Conservation (phyloP, 2,329 filamentous ascomycete species). For the Aspergillus sp. region DNA sequence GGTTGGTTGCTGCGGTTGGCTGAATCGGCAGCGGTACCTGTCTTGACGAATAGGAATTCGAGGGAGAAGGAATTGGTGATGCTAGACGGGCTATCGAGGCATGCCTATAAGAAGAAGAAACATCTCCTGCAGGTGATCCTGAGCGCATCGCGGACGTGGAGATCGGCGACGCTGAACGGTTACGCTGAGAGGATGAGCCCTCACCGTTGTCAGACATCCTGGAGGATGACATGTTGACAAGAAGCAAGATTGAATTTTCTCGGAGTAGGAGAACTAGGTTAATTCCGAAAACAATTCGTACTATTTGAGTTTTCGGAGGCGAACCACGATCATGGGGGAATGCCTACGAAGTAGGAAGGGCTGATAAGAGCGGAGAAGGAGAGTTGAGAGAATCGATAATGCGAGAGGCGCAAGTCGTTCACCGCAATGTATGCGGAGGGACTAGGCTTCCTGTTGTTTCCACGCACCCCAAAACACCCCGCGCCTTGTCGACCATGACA, state of each 20-base stretch:
- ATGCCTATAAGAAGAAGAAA: constrained; percentile 49
- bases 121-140: constrained; percentile 44
- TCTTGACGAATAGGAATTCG: constrained; percentile 37
- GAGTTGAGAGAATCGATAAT: background rate
- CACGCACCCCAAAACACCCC: constrained; percentile 1
- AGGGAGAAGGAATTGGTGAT: constrained; percentile 56
- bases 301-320: constrained; percentile 9
- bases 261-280: background rate
- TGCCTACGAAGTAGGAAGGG: background rate
- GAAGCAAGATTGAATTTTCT: constrained; percentile 1
- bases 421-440: constrained; percentile 1
- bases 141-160: constrained; percentile 35
- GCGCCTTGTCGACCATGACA: background rate
- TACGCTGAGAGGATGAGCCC: constrained; percentile 36
- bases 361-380: background rate
- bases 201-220: constrained; percentile 42
- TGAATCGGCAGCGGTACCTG: constrained; percentile 46
- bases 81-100: constrained; percentile 58
- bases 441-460: constrained; percentile 1
- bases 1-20: constrained; percentile 55
- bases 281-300: constrained; percentile 5
- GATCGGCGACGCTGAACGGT: constrained; percentile 36
- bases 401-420: background rate
- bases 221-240: constrained; percentile 20
- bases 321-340: background rate